Evolutionary conservation across 1,139 yeast species (phyloP), one percentile per base, ranked within the genome.

Genomic region (Diutina scorzettiae): DNA sequence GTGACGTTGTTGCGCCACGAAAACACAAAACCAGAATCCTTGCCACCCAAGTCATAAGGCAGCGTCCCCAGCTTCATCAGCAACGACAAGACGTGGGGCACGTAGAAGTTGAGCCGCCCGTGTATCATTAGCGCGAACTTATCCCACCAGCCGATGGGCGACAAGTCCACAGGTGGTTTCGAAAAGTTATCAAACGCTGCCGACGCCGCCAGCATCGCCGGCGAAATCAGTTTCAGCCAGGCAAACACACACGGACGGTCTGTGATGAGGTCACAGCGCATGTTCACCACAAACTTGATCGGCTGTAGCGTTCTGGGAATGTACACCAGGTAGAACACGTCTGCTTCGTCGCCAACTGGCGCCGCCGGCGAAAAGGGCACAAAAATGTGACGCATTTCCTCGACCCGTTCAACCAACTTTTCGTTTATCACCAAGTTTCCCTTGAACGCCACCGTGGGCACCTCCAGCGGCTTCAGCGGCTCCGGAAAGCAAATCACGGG

Each of bases 111-210:
- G 24, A 76, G 62, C 52, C 74, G 77, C 8, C 72, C 75, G 45
- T 66, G 75, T 40, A 59, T 50, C 40, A 59, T 51, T 30, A 69
- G 53, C 0, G 71, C 59, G 20, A 66, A 44, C 43, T 69, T 69
- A 48, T 69, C 83, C 82, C 73, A 82, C 65, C 66, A 81, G 0
- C 97, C 97, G 23, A 87, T 62, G 39, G 85, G 84, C 45, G 95
- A 83, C 19, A 87, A 89, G 56, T 91, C 97, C 14, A 83, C 66
- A 11, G 78, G 80, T 0, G 87, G 85, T 49, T 79, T 81, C 42
- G 71, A 79, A 71, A 63, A 76, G 59, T 63, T 83, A 56, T 53
- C 81, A 49, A 62, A 77, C 60, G 60, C 73, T 47, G 51, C 53
- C 46, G 54, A 55, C 37, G 53, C 61, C 5, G 67, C 58, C 59